Base-by-base conservation (phyloP, 2,329 filamentous ascomycete species). In the Thelonectria olida region DNA sequence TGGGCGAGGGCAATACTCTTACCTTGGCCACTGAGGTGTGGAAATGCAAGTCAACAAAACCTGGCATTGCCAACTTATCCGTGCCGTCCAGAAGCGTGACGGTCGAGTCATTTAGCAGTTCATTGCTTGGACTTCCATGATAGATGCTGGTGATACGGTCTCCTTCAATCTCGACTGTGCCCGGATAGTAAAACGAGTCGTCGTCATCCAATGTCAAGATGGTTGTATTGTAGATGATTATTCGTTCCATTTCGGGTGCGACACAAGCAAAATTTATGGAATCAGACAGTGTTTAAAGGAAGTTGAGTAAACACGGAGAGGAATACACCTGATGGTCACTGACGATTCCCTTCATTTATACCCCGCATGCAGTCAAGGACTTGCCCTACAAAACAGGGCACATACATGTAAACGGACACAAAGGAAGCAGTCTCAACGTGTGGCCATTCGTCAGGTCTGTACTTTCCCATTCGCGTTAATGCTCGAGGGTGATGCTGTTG, bases 21-120 rank as follows among this genome's bases (percentile, higher is more conserved):
- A 58, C 54, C 38, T 58, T 58, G 2, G 54, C 54, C 2, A 58
- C 54, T 2, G 54, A 58, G 2, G 54, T 58, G 13, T 58, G 54
- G n/a, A 58, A 58, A 45, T 58, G 54, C n/a, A 58, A 15, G 38
- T 58, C 54, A 9, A 58, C 38, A 15, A 58, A 36, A 2, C 54
- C 54, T 13, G 54, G 54, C 54, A 58, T 58, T 2, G 51, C 54
- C 12, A 58, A n/a, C 27, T 58, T 58, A 38, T 58, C 27, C 6
- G 54, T 58, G n/a, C 54, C 54, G 20, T 58, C 54, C 6, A 58
- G 28, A 7, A 51, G 12, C 13, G 25, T 51, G 3, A 58, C 9
- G 5, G 38, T 23, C 6, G 47, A 6, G 17, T 44, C 27, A 17
- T 45, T 22, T 5, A 27, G 38, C 7, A 45, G 17, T 3, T 51